Conservation (phyloP, 2,329 filamentous ascomycete genomes). For the Nigrograna mackinnonii region DNA sequence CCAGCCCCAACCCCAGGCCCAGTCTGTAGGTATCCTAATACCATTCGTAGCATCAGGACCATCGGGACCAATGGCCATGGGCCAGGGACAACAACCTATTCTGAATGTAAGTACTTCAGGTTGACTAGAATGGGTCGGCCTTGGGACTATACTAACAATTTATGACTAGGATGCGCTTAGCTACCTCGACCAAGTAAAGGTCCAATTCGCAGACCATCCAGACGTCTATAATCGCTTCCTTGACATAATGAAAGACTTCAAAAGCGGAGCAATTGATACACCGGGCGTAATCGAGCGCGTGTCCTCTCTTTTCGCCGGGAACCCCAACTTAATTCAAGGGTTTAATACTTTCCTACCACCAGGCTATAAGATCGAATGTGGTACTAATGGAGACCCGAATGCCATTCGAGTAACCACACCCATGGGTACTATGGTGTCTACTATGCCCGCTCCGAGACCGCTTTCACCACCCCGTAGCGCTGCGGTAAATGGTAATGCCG, state of each 20-base stretch:
- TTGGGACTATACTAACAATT: no score
- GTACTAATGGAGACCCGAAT: constrained; percentile 89
- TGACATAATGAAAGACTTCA: constrained; percentile 99
- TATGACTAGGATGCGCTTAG: constrained; percentile 73
- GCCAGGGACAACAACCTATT: constrained; percentile 83
- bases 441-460: constrained; percentile 65
- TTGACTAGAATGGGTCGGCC: no score
- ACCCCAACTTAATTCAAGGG: constrained; percentile 92
- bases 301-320: constrained; percentile 91
- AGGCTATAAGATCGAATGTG: constrained; percentile 95
- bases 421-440: constrained; percentile 94
- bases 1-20: constrained; percentile 57
- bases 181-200: constrained; percentile 97
- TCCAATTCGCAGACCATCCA: constrained; percentile 94
- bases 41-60: constrained; percentile 47
- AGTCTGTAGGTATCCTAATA: constrained; percentile 51
- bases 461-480: constrained; percentile 51
- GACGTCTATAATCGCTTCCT: constrained; percentile 97
- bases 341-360: constrained; percentile 98
- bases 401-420: constrained; percentile 96
- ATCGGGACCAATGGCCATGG: constrained; percentile 57
- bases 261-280: constrained; percentile 97
- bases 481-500: constrained; percentile 58
- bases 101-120: constrained; percentile 64
- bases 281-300: constrained; percentile 97